Base-by-base conservation (phyloP, 441 rosid species). In the Viola pubescens region DNA sequence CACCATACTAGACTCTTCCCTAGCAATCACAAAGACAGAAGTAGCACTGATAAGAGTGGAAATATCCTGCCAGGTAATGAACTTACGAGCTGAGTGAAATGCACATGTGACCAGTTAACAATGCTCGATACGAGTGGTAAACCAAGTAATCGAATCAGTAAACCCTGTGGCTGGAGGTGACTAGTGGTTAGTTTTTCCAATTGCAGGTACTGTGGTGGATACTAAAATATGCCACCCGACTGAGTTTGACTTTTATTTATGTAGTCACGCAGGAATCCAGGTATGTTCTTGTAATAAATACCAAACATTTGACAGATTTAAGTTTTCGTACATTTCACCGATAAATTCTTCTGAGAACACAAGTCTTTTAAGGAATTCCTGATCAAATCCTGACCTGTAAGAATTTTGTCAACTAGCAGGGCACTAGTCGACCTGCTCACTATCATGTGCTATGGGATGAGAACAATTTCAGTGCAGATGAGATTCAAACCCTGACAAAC, bases 251-350 rank as follows among this genome's bases (percentile, higher is more conserved):
- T 89, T 89, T 66, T 89, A 89, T 64, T 88, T 89, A 40, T 89
- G 97, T 75, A 89, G 97, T 61, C 97, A 89, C 42, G 97, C 95
- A 6, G 95, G 91, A 34, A 83, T 89, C 64, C 97, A 89, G 95
- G 97, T 85, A 76, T 83, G 56, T n/a, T 8, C 4, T 46, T 8
- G 3, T 10, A 46, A 46, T 46, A 5, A 8, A 46, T 19, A 19
- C 26, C 26, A 19, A 19, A 19, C 26, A 19, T 19, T 19, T 19
- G 0, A 19, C 26, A 19, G 26, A 19, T 19, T 19, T 19, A 19
- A 19, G 26, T 19, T 19, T 19, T 46, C 3, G 11, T n/a, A 9
- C 11, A 46, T 8, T 8, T 46, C 4, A 43, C 46, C 7, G 9
- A 43, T 9, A 43, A 46, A 8, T 46, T 46, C 48, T 9, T 46